Base-by-base conservation (phyloP, 1,284 basidiomycete genomes). In the Naganishia liquefaciens region DNA sequence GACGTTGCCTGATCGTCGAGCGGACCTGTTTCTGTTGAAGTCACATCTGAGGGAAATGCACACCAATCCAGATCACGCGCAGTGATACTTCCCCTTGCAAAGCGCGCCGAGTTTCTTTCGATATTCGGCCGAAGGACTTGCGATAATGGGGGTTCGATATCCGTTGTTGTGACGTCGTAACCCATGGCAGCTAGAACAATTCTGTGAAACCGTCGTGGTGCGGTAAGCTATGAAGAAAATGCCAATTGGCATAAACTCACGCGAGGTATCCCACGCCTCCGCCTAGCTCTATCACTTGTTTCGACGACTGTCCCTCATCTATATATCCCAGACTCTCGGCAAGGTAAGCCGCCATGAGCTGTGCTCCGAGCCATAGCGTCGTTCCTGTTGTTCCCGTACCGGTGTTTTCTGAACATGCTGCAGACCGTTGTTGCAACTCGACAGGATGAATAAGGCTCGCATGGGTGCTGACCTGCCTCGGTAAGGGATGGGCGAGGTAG, bases 281-380 rank as follows among this genome's bases (percentile, higher is more conserved):
- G 62, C 91, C 92, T 21, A 94, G 81, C 73, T 95, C 92, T 65
- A 93, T 81, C 4, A 84, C 87, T 62, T 79, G 67, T 57, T 74
- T 74, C 47, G 68, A 63, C 13, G 62, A 63, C 61, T 65, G 43
- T 42, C 19, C 15, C 23, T 21, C 46, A 27, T 39, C 21, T 21
- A 44, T 2, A 44, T 53, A 28, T 11, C 68, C 55, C 30, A 72
- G 37, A 30, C 75, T 69, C 42, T 78, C 74, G 21, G 81, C 76
- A n/a, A 91, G 81, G 73, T 86, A 90, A 53, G 82, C 74, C 9
- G 88, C 82, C 42, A 92, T 82, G 70, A 87, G 84, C 76, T 93
- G 91, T 0, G 85, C 88, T 46, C 87, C 86, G 63, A 92, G 85
- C 92, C 92, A 94, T 63, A 94, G 84, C 1, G 89, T 86, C n/a